Conservation (phyloP, 768 basidiomycete species). For the Cantharellus cinnabarinus region DNA sequence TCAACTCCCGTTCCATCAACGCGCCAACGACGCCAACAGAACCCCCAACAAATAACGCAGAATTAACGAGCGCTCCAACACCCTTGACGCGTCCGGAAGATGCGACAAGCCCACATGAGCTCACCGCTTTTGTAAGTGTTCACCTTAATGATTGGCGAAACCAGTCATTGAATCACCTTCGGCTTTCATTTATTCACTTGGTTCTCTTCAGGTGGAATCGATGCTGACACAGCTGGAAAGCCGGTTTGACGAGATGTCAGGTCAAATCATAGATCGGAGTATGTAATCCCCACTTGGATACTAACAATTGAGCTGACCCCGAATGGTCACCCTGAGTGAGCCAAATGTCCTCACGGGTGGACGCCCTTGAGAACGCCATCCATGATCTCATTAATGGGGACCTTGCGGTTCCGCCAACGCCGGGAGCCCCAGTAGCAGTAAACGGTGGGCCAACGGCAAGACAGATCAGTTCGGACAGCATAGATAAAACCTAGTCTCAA, state of each 20-base stretch:
- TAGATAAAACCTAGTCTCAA: too few species aligned
- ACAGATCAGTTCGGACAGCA: too few species aligned
- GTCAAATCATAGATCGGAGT: slow-evolving; percentile 73
- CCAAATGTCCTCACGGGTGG: slow-evolving; percentile 83
- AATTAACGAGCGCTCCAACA: neutral
- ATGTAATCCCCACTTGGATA: slow-evolving; percentile 12
- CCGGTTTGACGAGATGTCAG: slow-evolving; percentile 86
- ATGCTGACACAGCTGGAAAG: slow-evolving; percentile 72
- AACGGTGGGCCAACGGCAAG: too few species aligned
- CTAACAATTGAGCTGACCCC: slow-evolving; percentile 8
- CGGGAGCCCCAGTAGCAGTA: neutral
- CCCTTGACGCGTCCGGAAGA: slow-evolving; percentile 25
- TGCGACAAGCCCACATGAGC: slow-evolving; percentile 81
- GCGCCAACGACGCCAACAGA: neutral
- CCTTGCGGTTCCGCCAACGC: neutral
- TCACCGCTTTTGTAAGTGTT: slow-evolving; percentile 70
- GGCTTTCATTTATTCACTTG: neutral
- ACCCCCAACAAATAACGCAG: neutral
- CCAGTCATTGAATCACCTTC: neutral
- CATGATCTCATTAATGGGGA: slow-evolving; percentile 68
- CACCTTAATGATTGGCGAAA: slow-evolving; percentile 8
- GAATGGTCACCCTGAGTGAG: slow-evolving; percentile 36
- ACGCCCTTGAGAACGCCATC: slow-evolving; percentile 72
- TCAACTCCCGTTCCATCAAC: neutral
- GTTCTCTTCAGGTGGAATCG: slow-evolving; percentile 49